These are phyloP conservation scores for Boletus vermiculosoides DNA, from an alignment of 768 basidiomycete species.

Conservation along the genomic window DNA sequence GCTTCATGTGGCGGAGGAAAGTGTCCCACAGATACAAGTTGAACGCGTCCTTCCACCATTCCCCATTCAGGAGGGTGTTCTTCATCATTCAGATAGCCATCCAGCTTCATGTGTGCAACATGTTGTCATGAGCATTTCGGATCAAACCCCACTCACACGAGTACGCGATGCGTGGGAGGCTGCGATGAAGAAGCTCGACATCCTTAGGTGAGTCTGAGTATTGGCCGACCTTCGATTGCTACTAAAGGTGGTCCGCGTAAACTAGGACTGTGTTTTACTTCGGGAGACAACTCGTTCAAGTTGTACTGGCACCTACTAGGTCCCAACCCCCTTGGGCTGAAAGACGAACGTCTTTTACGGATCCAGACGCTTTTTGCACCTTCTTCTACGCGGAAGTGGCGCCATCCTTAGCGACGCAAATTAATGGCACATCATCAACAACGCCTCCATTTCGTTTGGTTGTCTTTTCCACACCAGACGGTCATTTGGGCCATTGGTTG, in stretches of 20 bases:
- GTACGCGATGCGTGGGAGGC: slow-evolving; percentile 37
- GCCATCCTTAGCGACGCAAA: slow-evolving; percentile 19
- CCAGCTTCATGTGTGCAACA: slow-evolving; percentile 46
- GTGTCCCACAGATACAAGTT: slow-evolving; percentile 5
- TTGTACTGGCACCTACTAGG: slow-evolving; percentile 21
- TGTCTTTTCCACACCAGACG: slow-evolving; percentile 6
- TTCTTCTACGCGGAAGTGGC: slow-evolving; percentile 26
- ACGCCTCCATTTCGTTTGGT: slow-evolving; percentile 17
- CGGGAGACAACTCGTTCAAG: slow-evolving; percentile 28
- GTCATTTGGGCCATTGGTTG: slow-evolving; percentile 5
- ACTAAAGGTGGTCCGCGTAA: not conserved
- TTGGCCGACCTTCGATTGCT: not conserved
- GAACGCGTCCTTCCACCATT: slow-evolving; percentile 40
- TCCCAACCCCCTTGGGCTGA: slow-evolving; percentile 19
- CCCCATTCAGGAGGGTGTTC: slow-evolving; percentile 47
- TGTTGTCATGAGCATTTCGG: slow-evolving; percentile 34
- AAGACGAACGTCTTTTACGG: slow-evolving; percentile 2
- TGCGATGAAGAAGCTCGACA: slow-evolving; percentile 25
- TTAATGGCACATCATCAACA: slow-evolving; percentile 22
- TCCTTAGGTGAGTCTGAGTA: slow-evolving; percentile 25
- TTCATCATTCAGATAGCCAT: slow-evolving; percentile 40
- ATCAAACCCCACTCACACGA: slow-evolving; percentile 15
- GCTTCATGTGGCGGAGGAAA: slow-evolving; percentile 10
- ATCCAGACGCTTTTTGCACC: slow-evolving; percentile 16
- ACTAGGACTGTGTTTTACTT: slow-evolving; percentile 35